A percentile compares a stretch with the other conserved stretches of the same genome.
These are phyloP conservation scores for Salix udensis DNA, from an alignment of 345 rosid species.

Conservation along the genomic window DNA sequence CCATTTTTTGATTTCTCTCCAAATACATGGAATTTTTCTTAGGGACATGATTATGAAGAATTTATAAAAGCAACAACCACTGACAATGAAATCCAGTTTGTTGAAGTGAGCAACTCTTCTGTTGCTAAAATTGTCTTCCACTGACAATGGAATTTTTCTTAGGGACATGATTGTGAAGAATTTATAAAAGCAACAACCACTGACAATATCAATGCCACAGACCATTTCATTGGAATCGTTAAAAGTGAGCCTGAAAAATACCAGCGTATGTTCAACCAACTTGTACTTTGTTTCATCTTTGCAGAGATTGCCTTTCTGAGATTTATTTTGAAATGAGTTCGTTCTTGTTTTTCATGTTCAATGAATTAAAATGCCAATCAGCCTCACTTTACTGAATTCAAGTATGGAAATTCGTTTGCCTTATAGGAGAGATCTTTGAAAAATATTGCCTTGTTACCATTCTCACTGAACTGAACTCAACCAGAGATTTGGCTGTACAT, in stretches of 20 bases:
- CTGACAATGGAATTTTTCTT: too few relatives aligned
- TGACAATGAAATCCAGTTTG: too few relatives aligned
- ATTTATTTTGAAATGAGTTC: neutral
- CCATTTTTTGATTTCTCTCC: too few relatives aligned
- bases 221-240: constrained; percentile 74
- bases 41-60: too few relatives aligned
- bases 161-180: too few relatives aligned
- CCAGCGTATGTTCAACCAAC: constrained; percentile 24
- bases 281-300: neutral
- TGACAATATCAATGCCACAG: too few relatives aligned
- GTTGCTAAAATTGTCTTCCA: too few relatives aligned
- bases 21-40: too few relatives aligned
- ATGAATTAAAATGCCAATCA: neutral
- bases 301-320: neutral
- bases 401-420: constrained; percentile 9
- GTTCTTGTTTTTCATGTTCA: neutral
- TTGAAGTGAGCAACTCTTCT: too few relatives aligned
- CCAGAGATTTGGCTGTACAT: constrained; percentile 54
- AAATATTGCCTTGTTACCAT: constrained; percentile 55
- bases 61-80: too few relatives aligned
- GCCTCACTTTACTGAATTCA: constrained; percentile 6
- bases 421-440: constrained; percentile 62
- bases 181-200: too few relatives aligned
- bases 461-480: constrained; percentile 65
- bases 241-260: constrained; percentile 77